Evolutionary conservation across 1,139 yeast genomes (phyloP), one percentile per base, ranked within the genome.

Genomic region (Yamadazyma spencermartinsiae): DNA sequence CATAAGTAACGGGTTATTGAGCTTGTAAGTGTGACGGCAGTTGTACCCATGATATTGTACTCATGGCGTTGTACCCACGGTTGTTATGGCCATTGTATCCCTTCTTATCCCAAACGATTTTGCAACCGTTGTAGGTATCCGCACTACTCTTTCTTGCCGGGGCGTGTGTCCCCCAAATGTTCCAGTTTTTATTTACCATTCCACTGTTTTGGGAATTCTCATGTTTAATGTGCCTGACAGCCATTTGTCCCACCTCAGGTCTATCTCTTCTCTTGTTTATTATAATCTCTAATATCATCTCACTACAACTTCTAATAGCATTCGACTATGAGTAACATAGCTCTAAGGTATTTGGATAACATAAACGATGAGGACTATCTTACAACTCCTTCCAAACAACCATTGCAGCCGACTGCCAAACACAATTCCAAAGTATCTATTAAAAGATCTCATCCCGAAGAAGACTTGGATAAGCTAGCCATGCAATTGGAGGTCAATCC

Each of bases 381-480:
- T 12, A 16, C 13, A 12, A 41, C 57, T 9, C 55, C 60, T 5
- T 42, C 54, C 13, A 51, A 60, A 40, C 38, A 52, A 35, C 69
- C 71, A 1, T 53, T 65, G 31, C 63, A 56, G 41, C 74, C 72
- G 6, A 48, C 71, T 3, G 52, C 49, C 26, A 61, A 54, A 40
- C 51, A 49, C 42, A 65, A 67, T 43, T 32, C 57, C 9, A 38
- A 48, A 13, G 24, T 19, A 3, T 43, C 47, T 23, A 33, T 39
- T 40, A 38, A 43, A 37, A 40, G 31, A 36, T 39, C 43, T 24
- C 33, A 40, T 19, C 45, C 51, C n/a, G 51, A 55, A 29, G 61
- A 60, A 38, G 76, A 71, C 41, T 56, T 72, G 39, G 76, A 72
- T 36, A 60, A 51, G 14, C 54, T 72, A 38, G 76, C 76, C 4